Evolutionary conservation across 1,139 yeast genomes (phyloP).

Genomic region (Yarrowia galli): DNA sequence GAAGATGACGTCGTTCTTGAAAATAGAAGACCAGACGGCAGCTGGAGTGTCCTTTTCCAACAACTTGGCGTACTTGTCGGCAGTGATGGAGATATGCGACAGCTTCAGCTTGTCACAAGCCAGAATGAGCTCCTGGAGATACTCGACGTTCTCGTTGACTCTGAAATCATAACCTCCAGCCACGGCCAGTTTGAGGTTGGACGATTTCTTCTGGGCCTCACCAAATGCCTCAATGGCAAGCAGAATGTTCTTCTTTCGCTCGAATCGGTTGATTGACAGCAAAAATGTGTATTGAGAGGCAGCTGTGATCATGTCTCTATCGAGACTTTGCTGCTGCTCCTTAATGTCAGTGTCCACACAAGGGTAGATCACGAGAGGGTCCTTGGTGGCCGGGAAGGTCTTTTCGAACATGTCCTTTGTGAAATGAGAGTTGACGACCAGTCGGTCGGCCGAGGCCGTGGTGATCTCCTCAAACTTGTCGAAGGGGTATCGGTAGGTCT

Average conservation of each 20-base stretch:
- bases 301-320: constrained; percentile 11
- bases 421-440: constrained; percentile 87
- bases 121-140: constrained; percentile 65
- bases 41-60: constrained; percentile 42
- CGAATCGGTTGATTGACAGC: constrained; percentile 86
- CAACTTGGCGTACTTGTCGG: constrained; percentile 42
- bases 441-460: constrained; percentile 74
- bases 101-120: constrained; percentile 59
- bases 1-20: constrained; percentile 64
- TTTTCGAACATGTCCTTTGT: constrained; percentile 72
- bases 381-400: constrained; percentile 61
- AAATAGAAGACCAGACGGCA: constrained; percentile 39
- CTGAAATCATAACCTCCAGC: constrained; percentile 94
- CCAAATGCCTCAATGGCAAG: constrained; percentile 76
- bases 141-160: constrained; percentile 77
- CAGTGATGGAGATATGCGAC: constrained; percentile 56
- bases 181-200: constrained; percentile 59
- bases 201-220: constrained; percentile 46
- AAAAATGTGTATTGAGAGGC: constrained; percentile 54
- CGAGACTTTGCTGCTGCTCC: constrained; percentile 39
- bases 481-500: constrained; percentile 78
- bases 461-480: constrained; percentile 83
- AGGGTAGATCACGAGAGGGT: constrained; percentile 85
- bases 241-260: constrained; percentile 79
- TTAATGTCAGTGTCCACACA: constrained; percentile 65